Evolutionary conservation across 129 eudicot species (phyloP), one percentile per base, ranked within the genome.

Genomic region (Ambrosia trifida): DNA sequence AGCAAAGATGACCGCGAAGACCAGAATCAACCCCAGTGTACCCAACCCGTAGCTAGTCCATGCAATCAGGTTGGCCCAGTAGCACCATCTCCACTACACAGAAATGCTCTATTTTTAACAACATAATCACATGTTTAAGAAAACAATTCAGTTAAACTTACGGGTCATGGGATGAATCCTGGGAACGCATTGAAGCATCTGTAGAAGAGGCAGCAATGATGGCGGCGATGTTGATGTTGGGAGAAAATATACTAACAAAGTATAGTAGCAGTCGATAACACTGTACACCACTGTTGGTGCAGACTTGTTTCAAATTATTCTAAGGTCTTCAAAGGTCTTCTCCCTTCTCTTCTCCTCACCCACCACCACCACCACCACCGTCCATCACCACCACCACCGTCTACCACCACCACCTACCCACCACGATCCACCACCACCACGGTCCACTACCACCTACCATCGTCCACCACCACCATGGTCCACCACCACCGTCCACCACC

Each of bases 81-180:
- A 84, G 70, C 46, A 78, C 88, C 88, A 84, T 65, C 80, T 74
- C 85, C 85, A 80, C 88, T 85, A 84, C 20, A 63, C 66, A 8
- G 88, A 85, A 50, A 77, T 77, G 7, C 72, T 74, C 88, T 84
- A 72, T 58, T 36, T 0, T 2, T 31, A 11, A 16, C 12, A 66
- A 20, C 40, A 62, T 41, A 64, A 36, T 14, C 13, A 61, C 36
- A 17, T 17, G 38, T 33, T 19, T 45, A 32, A 19, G 18, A n/a
- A 54, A 44, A 16, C 11, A 4, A 3, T 5, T 11, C 20, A 18
- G 28, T 68, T 36, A 18, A 56, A 77, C 85, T 76, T 83, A 83
- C 87, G 7, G 84, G 81, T 46, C 79, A 64, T 8, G 84, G 87
- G n/a, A 83, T 57, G 54, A 80, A 83, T 18, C 87, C 84, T 0